phyloP scores from a whole-genome alignment of 1,139 yeast species.

The Pichia sp. region DNA sequence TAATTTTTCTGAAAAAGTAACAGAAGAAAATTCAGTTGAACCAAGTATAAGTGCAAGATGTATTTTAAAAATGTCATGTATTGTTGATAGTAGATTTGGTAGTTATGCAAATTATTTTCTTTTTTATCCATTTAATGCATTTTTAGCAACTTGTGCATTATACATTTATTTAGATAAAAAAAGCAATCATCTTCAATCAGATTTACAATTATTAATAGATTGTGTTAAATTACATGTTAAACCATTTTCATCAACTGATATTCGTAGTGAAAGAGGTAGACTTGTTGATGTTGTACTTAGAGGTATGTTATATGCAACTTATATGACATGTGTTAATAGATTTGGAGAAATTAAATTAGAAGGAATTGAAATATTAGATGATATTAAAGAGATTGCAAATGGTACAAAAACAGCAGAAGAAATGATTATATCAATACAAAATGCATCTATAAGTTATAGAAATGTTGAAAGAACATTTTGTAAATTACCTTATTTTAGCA shows the following conservation, averaged over 20 bases:
- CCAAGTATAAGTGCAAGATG: conserved; percentile 24
- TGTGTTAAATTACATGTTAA: conserved; percentile 18
- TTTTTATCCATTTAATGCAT: conserved; percentile 29
- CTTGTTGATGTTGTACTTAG: conserved; percentile 13
- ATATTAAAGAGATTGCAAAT: conserved; percentile 2
- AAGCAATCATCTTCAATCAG: conserved; percentile 13
- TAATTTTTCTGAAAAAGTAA: conserved; percentile 1
- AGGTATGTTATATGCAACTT: conserved; percentile 17
- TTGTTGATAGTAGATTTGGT: conserved; percentile 14
- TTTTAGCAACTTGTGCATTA: conserved; percentile 24
- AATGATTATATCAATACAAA: neutral
- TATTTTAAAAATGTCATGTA: conserved; percentile 19
- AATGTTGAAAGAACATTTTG: neutral
- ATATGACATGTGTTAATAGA: conserved; percentile 9
- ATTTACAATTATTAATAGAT: conserved; percentile 21
- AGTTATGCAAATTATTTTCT: conserved; percentile 20
- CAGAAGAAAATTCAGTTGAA: conserved; percentile 8
- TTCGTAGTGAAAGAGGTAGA: conserved; percentile 16
- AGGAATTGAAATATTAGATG: conserved; percentile 9
- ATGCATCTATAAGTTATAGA: too few species aligned
- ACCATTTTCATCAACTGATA: conserved; percentile 5
- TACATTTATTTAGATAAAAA: conserved; percentile 19
- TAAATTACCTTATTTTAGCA: conserved; percentile 5
- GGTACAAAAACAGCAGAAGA: conserved; percentile 4
- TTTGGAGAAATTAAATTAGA: conserved; percentile 7